Evolutionary conservation across 176 grass and related monocot genomes (phyloP).

Genomic region (Urochloa ruziziensis): DNA sequence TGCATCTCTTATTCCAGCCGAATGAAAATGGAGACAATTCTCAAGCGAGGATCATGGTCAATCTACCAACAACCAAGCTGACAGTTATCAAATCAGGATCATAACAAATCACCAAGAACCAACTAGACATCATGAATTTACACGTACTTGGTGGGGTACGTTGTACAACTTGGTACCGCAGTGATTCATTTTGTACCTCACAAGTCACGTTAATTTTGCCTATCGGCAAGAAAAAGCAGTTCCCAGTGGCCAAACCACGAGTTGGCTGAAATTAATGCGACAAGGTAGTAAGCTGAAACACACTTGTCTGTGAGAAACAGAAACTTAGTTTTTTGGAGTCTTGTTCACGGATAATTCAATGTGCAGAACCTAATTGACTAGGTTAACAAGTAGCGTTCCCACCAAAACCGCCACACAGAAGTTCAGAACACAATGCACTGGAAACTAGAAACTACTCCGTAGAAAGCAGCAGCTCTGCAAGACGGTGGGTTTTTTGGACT

Average conservation of each 20-base stretch:
- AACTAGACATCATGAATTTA: background rate
- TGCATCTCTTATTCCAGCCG: too few species aligned
- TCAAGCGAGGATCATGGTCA: too few species aligned
- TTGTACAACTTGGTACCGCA: background rate
- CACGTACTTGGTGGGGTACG: background rate
- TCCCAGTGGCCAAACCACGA: background rate
- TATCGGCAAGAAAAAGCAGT: background rate
- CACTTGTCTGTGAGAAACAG: background rate
- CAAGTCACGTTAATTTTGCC: too few species aligned
- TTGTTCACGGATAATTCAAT: background rate
- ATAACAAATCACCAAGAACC: too few species aligned
- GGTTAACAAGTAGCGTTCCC: background rate
- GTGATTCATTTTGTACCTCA: too few species aligned
- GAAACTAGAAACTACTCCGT: too few species aligned
- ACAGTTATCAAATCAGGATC: too few species aligned
- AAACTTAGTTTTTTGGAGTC: background rate
- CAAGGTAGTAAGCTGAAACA: background rate
- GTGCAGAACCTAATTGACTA: too few species aligned
- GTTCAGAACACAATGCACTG: background rate
- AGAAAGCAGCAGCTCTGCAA: background rate
- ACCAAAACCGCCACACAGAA: background rate
- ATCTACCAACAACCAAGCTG: too few species aligned
- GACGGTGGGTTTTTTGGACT: background rate
- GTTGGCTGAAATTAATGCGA: background rate
- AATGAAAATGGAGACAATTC: too few species aligned